Conservation (phyloP, 352 stramenopile genomes). For the Phytophthora citrophthora region DNA sequence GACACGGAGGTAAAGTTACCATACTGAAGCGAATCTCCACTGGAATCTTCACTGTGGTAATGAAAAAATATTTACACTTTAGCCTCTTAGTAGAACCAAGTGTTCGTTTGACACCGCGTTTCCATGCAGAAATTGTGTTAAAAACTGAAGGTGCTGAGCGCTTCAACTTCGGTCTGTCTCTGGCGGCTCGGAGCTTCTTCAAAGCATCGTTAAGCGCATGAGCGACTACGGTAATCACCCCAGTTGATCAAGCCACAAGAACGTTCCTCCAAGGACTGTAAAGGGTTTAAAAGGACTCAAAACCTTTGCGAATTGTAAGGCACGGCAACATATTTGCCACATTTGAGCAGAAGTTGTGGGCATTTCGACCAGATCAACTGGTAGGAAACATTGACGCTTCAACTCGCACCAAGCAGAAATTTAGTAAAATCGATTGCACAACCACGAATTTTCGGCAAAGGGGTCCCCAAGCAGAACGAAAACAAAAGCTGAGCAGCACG, state of each 20-base stretch:
- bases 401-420: constrained; percentile 6
- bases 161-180: constrained; percentile 33
- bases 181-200: constrained; percentile 4
- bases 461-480: constrained; percentile 14
- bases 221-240: constrained; percentile 15
- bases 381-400: background rate
- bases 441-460: constrained; percentile 18
- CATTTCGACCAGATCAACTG: no score
- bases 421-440: constrained; percentile 8
- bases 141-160: constrained; percentile 16
- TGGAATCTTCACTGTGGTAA: constrained; percentile 1
- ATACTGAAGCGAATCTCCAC: no score
- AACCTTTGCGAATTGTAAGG: no score
- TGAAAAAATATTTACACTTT: constrained; percentile 11
- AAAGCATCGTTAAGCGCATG: constrained; percentile 27
- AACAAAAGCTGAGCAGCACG: constrained; percentile 1
- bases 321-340: no score
- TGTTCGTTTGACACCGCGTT: constrained; percentile 26
- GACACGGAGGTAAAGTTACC: no score
- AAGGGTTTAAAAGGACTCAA: no score
- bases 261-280: background rate
- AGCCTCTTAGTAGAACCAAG: background rate
- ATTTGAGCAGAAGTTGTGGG: no score
- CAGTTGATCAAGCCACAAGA: constrained; percentile 14
- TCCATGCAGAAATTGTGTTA: constrained; percentile 21